Base-by-base conservation (phyloP, 2,329 filamentous ascomycete species). In the Metarhizium humberi region DNA sequence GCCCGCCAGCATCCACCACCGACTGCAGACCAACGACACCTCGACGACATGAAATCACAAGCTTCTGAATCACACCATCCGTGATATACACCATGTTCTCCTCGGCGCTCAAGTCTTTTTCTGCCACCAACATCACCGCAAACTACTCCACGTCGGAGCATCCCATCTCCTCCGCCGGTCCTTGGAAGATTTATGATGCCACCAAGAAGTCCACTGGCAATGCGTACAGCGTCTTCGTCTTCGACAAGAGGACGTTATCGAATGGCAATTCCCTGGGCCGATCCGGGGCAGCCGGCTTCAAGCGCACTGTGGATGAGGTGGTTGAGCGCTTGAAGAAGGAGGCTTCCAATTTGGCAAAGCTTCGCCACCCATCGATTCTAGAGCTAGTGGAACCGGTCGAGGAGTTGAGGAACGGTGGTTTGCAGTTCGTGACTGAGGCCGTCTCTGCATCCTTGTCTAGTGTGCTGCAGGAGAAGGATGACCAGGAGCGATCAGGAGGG, bases 141-240 rank as follows among this genome's bases (percentile, higher is more conserved):
- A 95, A 96, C 74, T 99, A 99, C 73, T 84, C 87, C 62, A 78
- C 97, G 61, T 86, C 90, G 25, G 79, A 85, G 30, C 84, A 82
- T 57, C 82, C 88, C 11, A 86, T 84, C n/a, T 88, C 90, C 52
- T 84, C 84, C 53, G 89, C 92, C 16, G 94, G 94, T 18, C 90
- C 92, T 56, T 99, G 94, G 94, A 95, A 91, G 75, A 94, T 99
- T 66, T 92, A 92, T 78, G 92, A 96, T 74, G 92, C 89, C 57
- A 97, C 95, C 77, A 95, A 95, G 75, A 97, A 96, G 74, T 90
- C 88, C 34, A 96, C 91, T 0, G 90, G 89, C 61, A 95, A 94
- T 69, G 72, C 86, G 7, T 94, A 87, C 55, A 96, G 92, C 16
- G 85, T 97, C 62, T 99, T 97, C 66, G 85, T 97, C 61, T 96